Evolutionary conservation across 345 rosid species (phyloP), one percentile per base, ranked within the genome.

Genomic region (Gynandropsis gynandra): DNA sequence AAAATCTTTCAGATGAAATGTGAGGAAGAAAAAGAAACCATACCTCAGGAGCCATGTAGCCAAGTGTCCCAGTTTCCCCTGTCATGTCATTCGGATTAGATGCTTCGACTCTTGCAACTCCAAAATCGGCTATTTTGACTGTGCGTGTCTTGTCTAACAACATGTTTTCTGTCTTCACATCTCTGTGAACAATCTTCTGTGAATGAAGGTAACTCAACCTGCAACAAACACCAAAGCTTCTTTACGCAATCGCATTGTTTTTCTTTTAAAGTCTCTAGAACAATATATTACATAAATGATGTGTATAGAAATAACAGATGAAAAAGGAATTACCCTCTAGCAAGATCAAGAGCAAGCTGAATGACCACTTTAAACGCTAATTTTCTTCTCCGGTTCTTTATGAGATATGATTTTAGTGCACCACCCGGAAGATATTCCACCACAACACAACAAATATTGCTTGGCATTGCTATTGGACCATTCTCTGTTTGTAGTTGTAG

Each of bases 21-120:
- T 49, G 19, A 41, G 32, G 34, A 46, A 54, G 44, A 13, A 20
- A 13, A 16, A 50, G 24, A 36, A 1, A 4, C 18, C 13, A 4
- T 76, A 92, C 98, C 99, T 92, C 99, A 18, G 99, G 97, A 65
- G 99, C 99, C 99, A 92, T 92, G 71, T 92, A 92, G 50, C 99
- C 99, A 35, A 92, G 89, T 31, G 99, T 92, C 46, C 99, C 99
- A 24, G 98, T 92, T 74, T 92, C 98, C 55, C 98, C 98, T 12
- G 98, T 92, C 98, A 92, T 92, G 64, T 92, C 99, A 67, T 80
- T 88, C 46, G 99, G 95, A 73, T 92, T 92, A 47, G 98, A 92
- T 39, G 97, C 99, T 69, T 92, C 99, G 20, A 92, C 94, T 42
- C 99, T 88, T 29, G 97, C 99, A 60, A 92, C 99, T 57, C 99